Evolutionary conservation across 225 moss, liverwort and hornwort species (phyloP), one percentile per base, ranked within the genome.

Genomic region (Antitrichia curtipendula): DNA sequence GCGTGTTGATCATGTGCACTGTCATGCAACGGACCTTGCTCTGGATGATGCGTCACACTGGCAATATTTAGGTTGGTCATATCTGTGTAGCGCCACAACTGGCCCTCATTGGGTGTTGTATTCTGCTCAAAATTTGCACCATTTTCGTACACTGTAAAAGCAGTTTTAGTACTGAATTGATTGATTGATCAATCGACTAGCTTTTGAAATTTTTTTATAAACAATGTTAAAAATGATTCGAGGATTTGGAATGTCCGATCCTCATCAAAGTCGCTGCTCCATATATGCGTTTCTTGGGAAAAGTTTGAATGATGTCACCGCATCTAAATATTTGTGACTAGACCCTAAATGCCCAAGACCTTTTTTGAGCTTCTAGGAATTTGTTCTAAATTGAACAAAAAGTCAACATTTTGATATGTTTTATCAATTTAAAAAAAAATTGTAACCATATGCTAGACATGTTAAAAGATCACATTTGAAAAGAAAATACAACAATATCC

Each of bases 41-140:
- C 75, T 87, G 60, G 64, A 75, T 87, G 75, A 63, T 82, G 89
- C 66, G 87, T 84, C 89, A 60, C 85, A 82, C 80, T 82, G 82
- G 81, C 88, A 63, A 43, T 75, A 75, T 70, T n/a, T 88, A 87
- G 75, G 83, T 84, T 86, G 75, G 63, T 78, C 89, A 69, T 73
- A 78, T 61, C 76, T 91, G 65, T 84, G 76, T 65, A 62, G 58
- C 28, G 89, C 79, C 83, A 76, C 75, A 84, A 86, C 72, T 86
- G 85, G 61, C 93, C 90, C 91, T 93, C 88, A 93, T 93, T 93
- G 93, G 93, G 91, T 93, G 88, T 75, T 93, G 90, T 90, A 87
- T 78, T 90, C 88, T 85, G 85, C 87, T 88, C 73, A 65, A 78
- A 89, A 89, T 57, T n/a, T 89, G 89, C 87, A n/a, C 64, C 82